Evolutionary conservation across 352 stramenopile species (phyloP).

Genomic region (Globisporangium okanoganense): DNA sequence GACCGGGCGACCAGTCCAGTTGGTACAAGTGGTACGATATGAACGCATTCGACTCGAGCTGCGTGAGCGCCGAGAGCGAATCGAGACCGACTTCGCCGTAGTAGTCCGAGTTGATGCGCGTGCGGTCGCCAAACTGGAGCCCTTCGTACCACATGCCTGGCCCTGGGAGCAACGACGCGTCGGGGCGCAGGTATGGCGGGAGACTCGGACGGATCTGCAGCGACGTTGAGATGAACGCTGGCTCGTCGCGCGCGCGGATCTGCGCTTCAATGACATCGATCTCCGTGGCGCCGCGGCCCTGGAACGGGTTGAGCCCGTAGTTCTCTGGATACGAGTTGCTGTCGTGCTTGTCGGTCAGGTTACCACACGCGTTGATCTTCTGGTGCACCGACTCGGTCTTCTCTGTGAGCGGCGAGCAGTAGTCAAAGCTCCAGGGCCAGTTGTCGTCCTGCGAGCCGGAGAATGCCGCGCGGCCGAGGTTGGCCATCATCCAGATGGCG

Average conservation of each 20-base stretch:
- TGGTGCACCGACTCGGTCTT: slow-evolving; percentile 90
- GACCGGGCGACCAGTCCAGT: slow-evolving; percentile 93
- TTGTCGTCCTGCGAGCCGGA: slow-evolving; percentile 90
- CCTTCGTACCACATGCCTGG: slow-evolving; percentile 90
- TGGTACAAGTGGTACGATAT: slow-evolving; percentile 92
- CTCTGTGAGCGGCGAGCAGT: slow-evolving; percentile 81
- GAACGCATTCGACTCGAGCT: slow-evolving; percentile 91
- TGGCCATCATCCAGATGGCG: slow-evolving; percentile 97
- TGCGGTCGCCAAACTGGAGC: slow-evolving; percentile 82
- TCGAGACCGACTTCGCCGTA: slow-evolving; percentile 94
- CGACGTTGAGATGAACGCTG: slow-evolving; percentile 91
- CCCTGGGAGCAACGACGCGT: slow-evolving; percentile 41
- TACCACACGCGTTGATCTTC: slow-evolving; percentile 92
- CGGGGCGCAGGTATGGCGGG: slow-evolving; percentile 55
- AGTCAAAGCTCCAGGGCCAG: slow-evolving; percentile 97
- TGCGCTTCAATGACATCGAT: slow-evolving; percentile 96
- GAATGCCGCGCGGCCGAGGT: slow-evolving; percentile 95
- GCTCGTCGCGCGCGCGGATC: slow-evolving; percentile 81
- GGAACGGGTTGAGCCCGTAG: slow-evolving; percentile 89
- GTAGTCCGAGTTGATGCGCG: slow-evolving; percentile 93
- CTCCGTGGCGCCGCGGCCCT: slow-evolving; percentile 94
- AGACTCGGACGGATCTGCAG: slow-evolving; percentile 90
- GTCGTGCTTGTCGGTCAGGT: slow-evolving; percentile 93
- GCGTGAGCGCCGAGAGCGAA: slow-evolving; percentile 92
- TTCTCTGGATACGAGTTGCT: slow-evolving; percentile 73